Percentiles rank a stretch among this genome's conserved stretches.
Evolutionary conservation across 179 eudicot species (phyloP).

Genomic region (Gypsophila paniculata): DNA sequence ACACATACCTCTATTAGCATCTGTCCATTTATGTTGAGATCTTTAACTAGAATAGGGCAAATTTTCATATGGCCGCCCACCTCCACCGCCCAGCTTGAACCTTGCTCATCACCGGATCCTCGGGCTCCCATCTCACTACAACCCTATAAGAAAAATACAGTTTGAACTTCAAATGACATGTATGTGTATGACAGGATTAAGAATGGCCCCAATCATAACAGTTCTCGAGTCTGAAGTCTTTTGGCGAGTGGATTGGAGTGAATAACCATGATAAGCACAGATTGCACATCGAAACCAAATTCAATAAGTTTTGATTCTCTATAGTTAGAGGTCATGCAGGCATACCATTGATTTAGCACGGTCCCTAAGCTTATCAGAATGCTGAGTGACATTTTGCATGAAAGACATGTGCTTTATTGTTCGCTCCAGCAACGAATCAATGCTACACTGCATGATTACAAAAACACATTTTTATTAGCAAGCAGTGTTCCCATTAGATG

Average conservation of each 20-base stretch:
- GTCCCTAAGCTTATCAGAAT: slow-evolving; percentile 67
- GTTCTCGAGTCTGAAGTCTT: no score
- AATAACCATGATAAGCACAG: background rate
- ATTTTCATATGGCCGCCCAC: slow-evolving; percentile 67
- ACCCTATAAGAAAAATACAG: slow-evolving; percentile 33
- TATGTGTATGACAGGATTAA: background rate
- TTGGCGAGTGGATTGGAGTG: background rate
- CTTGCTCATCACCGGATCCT: slow-evolving; percentile 56
- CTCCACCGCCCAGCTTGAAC: slow-evolving; percentile 94
- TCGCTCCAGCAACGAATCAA: slow-evolving; percentile 84
- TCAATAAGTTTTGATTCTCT: background rate
- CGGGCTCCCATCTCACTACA: slow-evolving; percentile 39
- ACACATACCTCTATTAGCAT: slow-evolving; percentile 68
- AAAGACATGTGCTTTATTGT: slow-evolving; percentile 88
- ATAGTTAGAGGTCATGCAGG: background rate
- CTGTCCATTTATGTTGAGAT: slow-evolving; percentile 64
- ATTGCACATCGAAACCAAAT: background rate
- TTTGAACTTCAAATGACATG: background rate
- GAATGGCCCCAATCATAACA: background rate
- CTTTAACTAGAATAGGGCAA: slow-evolving; percentile 74
- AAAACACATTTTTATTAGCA: slow-evolving; percentile 28
- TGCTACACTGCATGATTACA: slow-evolving; percentile 66
- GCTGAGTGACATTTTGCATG: slow-evolving; percentile 72
- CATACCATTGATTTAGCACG: slow-evolving; percentile 59
- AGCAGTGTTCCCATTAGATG: background rate